Evolutionary conservation across 768 basidiomycete species (phyloP), one percentile per base, ranked within the genome.

Genomic region (Harrya chromipes): DNA sequence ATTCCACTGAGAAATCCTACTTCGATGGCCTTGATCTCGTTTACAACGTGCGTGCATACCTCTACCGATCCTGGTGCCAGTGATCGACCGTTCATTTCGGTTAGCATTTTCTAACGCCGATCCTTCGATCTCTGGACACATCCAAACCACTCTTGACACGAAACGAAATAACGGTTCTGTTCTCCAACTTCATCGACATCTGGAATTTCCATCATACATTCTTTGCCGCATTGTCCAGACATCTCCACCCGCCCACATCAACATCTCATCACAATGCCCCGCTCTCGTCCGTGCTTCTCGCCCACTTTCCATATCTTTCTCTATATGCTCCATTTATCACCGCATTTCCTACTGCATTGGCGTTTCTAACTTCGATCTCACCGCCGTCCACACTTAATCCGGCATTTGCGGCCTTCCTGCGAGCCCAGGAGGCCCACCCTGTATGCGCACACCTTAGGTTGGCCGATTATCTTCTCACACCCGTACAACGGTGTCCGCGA

Each of bases 101-200:
- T 19, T 29, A 93, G 90, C 84, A 90, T 63, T 94, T 94, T 60
- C 75, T 94, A 26, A 79, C 79, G 10, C 91, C 90, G 3, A 83
- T 94, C 50, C 83, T 93, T 54, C 72, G 73, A 17, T 85, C 91
- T 6, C 71, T 92, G 55, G 86, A 89, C 53, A 82, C 80, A 3
- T 58, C 81, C 4, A 73, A 79, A 21, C 84, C 88, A 3, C 67
- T 93, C n/a, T 74, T 93, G 43, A 75, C 82, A 50, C 81, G 87
- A 49, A 67, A 78, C 3, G 78, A 82, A 39, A 77, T 93, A 49
- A 87, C 84, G 1, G 76, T 82, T 12, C 73, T 92, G 31, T 94
- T 94, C 67, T 87, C 86, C 54, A 92, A 92, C 66, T 91, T 93
- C 55, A 84, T 91, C 62, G 90, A 93, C 67, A 92, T 94, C 29